Conservation (phyloP, 2,329 filamentous ascomycete species). For the Phialophora tarda region DNA sequence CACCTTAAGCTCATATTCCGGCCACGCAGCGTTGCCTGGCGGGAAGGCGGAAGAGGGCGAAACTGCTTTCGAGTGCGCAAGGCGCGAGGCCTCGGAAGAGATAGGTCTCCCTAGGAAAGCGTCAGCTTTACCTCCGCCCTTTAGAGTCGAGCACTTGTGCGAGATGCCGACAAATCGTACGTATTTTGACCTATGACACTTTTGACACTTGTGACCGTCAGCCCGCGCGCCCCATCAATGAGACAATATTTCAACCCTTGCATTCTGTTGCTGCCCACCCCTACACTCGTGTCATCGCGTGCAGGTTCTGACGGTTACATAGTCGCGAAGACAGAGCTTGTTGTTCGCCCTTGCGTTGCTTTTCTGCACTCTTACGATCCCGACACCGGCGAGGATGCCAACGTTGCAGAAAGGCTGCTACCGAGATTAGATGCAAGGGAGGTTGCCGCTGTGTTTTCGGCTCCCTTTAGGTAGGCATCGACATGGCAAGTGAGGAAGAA, state of each 20-base stretch:
- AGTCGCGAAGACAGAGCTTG: slow-evolving; percentile 70
- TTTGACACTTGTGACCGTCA: neutral
- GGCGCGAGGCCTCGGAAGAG: slow-evolving; percentile 89
- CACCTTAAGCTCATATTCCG: slow-evolving; percentile 69
- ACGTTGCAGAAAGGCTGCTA: slow-evolving; percentile 73
- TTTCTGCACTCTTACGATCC: slow-evolving; percentile 71
- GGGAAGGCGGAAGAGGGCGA: slow-evolving; percentile 66
- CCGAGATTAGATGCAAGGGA: slow-evolving; percentile 85
- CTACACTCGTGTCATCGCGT: neutral
- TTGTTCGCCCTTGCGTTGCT: slow-evolving; percentile 76
- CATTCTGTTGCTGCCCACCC: neutral
- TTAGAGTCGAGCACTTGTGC: slow-evolving; percentile 85
- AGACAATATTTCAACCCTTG: neutral
- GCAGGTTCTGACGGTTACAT: neutral
- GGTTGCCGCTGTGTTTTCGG: slow-evolving; percentile 92
- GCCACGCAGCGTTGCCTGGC: slow-evolving; percentile 84
- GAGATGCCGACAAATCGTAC: slow-evolving; percentile 74
- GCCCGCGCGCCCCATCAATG: neutral
- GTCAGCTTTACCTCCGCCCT: slow-evolving; percentile 73
- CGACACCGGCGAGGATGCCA: slow-evolving; percentile 49
- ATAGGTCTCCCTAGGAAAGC: slow-evolving; percentile 75
- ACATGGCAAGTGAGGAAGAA: neutral
- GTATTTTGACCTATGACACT: neutral
- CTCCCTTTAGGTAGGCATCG: slow-evolving; percentile 64
- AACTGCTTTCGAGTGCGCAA: slow-evolving; percentile 75